Percentiles rank a stretch among this genome's conserved stretches.
Evolutionary conservation across 805 yeast genomes (phyloP).

Genomic region (Wickerhamiella kurtzmanii): DNA sequence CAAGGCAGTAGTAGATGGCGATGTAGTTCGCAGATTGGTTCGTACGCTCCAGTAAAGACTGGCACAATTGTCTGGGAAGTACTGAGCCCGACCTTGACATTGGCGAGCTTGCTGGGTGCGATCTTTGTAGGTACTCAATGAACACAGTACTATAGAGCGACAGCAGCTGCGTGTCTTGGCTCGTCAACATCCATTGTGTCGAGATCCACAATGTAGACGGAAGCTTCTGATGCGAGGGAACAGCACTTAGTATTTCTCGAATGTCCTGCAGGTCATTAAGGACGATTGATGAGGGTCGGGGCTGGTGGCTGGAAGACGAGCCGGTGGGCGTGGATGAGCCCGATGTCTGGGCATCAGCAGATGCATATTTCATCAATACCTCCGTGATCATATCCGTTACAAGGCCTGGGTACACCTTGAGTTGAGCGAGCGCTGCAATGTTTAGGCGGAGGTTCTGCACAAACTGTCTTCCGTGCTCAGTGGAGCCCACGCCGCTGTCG

Average conservation of each 20-base stretch:
- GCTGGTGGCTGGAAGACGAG: not conserved
- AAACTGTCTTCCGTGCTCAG: conserved; percentile 5
- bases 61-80: conserved; percentile 12
- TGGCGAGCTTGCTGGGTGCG: not conserved
- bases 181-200: conserved; percentile 21
- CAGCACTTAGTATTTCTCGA: conserved; percentile 13
- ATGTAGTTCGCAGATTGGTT: conserved; percentile 11
- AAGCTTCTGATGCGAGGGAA: conserved; percentile 9
- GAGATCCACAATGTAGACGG: conserved; percentile 20
- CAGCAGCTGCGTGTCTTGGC: conserved; percentile 16
- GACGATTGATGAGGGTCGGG: conserved; percentile 7
- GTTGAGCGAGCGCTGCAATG: conserved; percentile 58
- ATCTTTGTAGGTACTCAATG: conserved; percentile 12
- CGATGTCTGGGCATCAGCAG: not conserved
- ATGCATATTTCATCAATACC: conserved; percentile 27
- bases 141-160: conserved; percentile 18
- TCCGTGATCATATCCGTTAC: conserved; percentile 68
- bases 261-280: conserved; percentile 19
- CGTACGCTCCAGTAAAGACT: conserved; percentile 1
- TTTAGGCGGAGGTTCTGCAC: conserved; percentile 26
- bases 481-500: conserved; percentile 5
- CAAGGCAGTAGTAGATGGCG: conserved; percentile 15
- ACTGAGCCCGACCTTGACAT: conserved; percentile 11
- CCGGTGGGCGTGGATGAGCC: not conserved
- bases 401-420: conserved; percentile 78